Evolutionary conservation across 2,329 filamentous ascomycete genomes (phyloP).

Genomic region (Zarea fungicola): DNA sequence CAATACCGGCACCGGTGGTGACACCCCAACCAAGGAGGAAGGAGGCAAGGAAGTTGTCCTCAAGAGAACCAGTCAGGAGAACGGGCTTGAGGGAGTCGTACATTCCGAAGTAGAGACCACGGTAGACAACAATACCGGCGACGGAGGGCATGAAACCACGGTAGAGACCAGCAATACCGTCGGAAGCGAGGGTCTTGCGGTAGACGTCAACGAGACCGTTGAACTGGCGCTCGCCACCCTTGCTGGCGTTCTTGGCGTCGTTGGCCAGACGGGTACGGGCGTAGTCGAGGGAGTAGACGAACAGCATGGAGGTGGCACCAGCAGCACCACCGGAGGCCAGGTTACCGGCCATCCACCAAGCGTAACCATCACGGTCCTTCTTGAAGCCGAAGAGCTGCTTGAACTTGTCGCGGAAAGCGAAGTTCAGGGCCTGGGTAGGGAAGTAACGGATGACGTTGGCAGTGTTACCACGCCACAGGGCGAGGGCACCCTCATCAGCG

Average conservation of each 20-base stretch:
- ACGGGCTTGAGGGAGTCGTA: slow-evolving; percentile 99
- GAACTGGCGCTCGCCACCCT: slow-evolving; percentile 97
- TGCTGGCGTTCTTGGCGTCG: slow-evolving; percentile 98
- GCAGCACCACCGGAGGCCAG: slow-evolving; percentile 99
- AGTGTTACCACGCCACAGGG: slow-evolving; percentile 99
- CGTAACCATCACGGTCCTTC: slow-evolving; percentile 98
- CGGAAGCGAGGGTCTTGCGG: slow-evolving; percentile 98
- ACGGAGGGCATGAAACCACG: slow-evolving; percentile 99
- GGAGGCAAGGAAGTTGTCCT: slow-evolving; percentile 99
- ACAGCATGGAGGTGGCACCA: slow-evolving; percentile 98
- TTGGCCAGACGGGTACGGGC: slow-evolving; percentile 99
- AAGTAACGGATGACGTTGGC: slow-evolving; percentile 99
- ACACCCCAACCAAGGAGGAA: slow-evolving; percentile 98
- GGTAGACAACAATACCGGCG: slow-evolving; percentile 98
- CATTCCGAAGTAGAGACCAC: slow-evolving; percentile 99
- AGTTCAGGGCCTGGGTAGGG: slow-evolving; percentile 99
- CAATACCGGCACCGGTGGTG: slow-evolving; percentile 99
- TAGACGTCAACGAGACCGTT: slow-evolving; percentile 99
- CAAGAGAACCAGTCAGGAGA: slow-evolving; percentile 81
- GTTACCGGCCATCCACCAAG: slow-evolving; percentile 99
- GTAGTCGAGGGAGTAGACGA: slow-evolving; percentile 99
- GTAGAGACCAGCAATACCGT: slow-evolving; percentile 99
- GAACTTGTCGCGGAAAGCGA: slow-evolving; percentile 99
- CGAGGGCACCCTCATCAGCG: slow-evolving; percentile 85
- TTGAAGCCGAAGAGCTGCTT: slow-evolving; percentile 99